A percentile compares a stretch with the other conserved stretches of the same genome.
Evolutionary conservation across 306 rosid species (phyloP).

Genomic region (Prunus fruticosa): DNA sequence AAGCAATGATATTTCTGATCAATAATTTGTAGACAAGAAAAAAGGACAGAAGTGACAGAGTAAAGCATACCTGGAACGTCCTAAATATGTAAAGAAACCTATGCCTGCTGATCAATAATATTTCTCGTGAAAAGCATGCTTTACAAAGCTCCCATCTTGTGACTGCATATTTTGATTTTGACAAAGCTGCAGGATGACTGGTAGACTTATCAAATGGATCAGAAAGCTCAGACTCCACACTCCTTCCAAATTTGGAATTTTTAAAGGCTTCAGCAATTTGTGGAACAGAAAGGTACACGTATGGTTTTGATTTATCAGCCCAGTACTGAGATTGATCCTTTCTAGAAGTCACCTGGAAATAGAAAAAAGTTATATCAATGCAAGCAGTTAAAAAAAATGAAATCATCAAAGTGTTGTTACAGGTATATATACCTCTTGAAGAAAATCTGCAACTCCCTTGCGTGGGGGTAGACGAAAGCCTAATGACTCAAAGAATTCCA

Average conservation of each 20-base stretch:
- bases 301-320: conserved; percentile 72
- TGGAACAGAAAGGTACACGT: conserved; percentile 49
- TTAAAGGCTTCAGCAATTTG: conserved; percentile 70
- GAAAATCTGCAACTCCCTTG: conserved; percentile 87
- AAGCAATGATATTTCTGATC: neutral
- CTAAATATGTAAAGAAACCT: conserved; percentile 79
- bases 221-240: conserved; percentile 40
- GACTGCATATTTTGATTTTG: conserved; percentile 50
- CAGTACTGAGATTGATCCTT: conserved; percentile 93
- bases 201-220: conserved; percentile 52
- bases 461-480: conserved; percentile 76
- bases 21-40: neutral
- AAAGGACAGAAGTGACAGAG: neutral
- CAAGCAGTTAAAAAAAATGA: neutral
- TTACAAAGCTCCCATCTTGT: conserved; percentile 54
- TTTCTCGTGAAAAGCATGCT: conserved; percentile 70
- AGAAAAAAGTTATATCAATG: neutral
- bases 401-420: neutral
- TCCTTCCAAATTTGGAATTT: conserved; percentile 54
- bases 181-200: conserved; percentile 60
- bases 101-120: conserved; percentile 56
- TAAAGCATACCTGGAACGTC: conserved; percentile 67
- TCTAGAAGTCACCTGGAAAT: conserved; percentile 70
- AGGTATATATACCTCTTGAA: conserved; percentile 66
- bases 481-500: conserved; percentile 69